These are phyloP conservation scores for Pezicula neosporulosa DNA, from an alignment of 2,329 filamentous ascomycete species.

Conservation along the genomic window DNA sequence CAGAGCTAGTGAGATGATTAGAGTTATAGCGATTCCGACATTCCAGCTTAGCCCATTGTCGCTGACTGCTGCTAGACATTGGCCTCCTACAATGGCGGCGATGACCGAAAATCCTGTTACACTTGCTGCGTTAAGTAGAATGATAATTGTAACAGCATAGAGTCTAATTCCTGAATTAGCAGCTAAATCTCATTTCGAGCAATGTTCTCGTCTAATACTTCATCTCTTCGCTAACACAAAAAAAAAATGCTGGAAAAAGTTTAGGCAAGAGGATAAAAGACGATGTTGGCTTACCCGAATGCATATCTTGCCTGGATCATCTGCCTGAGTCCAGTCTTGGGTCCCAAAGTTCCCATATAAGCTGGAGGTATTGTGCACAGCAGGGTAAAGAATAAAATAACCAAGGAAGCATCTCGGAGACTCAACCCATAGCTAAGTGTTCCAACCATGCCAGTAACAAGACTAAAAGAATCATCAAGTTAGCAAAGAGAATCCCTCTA, in stretches of 20 bases:
- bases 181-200: no score
- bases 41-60: constrained; percentile 44
- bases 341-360: constrained; percentile 54
- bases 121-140: constrained; percentile 60
- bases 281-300: constrained; percentile 44
- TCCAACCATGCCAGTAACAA: constrained; percentile 62
- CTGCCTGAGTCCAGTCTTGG: constrained; percentile 61
- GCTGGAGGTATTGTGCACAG: constrained; percentile 50
- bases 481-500: not conserved
- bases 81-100: constrained; percentile 57
- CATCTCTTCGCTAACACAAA: not conserved
- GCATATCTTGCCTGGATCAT: constrained; percentile 63
- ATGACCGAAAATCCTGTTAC: constrained; percentile 62
- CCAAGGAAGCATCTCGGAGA: constrained; percentile 45
- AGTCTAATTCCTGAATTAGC: constrained; percentile 30
- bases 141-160: constrained; percentile 55
- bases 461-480: constrained; percentile 30
- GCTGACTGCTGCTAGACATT: constrained; percentile 52
- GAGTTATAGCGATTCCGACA: constrained; percentile 59
- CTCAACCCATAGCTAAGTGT: constrained; percentile 50
- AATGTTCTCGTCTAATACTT: not conserved
- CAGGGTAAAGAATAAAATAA: constrained; percentile 62
- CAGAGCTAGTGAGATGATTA: constrained; percentile 52
- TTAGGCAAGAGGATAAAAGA: no score
- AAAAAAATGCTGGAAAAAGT: not conserved